phyloP scores from a whole-genome alignment of 1,139 yeast genomes.

The Suhomyces maxii region DNA sequence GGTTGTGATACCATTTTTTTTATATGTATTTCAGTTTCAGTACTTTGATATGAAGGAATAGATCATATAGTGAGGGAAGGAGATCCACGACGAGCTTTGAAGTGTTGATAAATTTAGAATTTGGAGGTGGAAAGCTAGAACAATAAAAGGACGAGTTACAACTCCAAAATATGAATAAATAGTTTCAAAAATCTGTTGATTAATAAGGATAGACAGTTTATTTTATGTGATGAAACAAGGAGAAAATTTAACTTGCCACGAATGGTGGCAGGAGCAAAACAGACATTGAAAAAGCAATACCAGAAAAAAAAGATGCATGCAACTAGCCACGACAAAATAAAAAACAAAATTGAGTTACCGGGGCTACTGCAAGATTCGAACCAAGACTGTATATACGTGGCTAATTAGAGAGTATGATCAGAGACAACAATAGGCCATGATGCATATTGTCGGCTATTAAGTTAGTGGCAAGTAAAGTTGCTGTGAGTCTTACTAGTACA shows the following conservation, averaged over 20 bases:
- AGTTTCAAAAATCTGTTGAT: too few species aligned
- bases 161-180: too few species aligned
- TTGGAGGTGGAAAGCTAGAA: too few species aligned
- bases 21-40: too few species aligned
- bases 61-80: not conserved
- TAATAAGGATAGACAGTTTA: too few species aligned
- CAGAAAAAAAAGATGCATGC: not conserved
- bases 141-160: too few species aligned
- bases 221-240: not conserved
- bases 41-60: too few species aligned
- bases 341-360: not conserved
- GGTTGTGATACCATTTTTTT: not conserved
- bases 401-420: too few species aligned
- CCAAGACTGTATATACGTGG: too few species aligned
- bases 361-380: too few species aligned
- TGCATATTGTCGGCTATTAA: not conserved
- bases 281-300: constrained; percentile 5
- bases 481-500: not conserved
- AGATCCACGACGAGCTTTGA: too few species aligned
- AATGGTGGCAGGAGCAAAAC: constrained; percentile 9
- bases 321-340: constrained; percentile 8
- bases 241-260: constrained; percentile 10
- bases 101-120: too few species aligned
- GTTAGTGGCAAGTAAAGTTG: not conserved
- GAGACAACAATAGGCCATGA: not conserved